A percentile compares a stretch with the other conserved stretches of the same genome.
These are phyloP conservation scores for Aegilops longissima DNA, from an alignment of 176 grass and related monocot species.

Conservation along the genomic window DNA sequence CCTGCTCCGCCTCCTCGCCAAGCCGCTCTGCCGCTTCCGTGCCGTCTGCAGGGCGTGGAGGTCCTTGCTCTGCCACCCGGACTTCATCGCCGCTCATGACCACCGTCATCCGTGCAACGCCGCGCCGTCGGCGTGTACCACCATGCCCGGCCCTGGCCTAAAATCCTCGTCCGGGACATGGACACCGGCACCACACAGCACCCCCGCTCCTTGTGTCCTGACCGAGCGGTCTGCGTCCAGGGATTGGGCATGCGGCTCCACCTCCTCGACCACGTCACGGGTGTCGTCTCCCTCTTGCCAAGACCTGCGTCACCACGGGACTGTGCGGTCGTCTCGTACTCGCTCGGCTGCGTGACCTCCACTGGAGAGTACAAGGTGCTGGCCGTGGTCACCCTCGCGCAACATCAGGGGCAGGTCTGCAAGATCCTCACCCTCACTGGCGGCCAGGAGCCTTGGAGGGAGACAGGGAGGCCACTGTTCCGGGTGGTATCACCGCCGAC, in stretches of 20 bases:
- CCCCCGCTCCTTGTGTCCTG: too few relatives aligned
- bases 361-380: background rate
- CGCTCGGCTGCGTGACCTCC: background rate
- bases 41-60: background rate
- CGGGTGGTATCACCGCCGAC: background rate
- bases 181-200: too few relatives aligned
- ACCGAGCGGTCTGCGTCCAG: background rate
- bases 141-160: rapidly evolving
- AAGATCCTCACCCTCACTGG: background rate
- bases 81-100: background rate
- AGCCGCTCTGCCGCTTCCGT: background rate
- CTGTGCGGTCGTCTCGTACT: background rate
- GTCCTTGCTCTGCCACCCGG: background rate
- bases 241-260: background rate
- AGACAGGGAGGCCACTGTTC: background rate
- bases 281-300: background rate
- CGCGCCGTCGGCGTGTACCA: background rate
- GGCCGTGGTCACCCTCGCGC: background rate
- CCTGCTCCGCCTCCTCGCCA: background rate
- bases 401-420: background rate
- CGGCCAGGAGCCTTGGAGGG: background rate
- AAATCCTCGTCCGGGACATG: background rate
- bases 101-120: background rate
- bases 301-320: background rate
- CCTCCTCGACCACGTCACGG: background rate